phyloP scores from a whole-genome alignment of 2,329 filamentous ascomycete species.

The Colletotrichum sp. region DNA sequence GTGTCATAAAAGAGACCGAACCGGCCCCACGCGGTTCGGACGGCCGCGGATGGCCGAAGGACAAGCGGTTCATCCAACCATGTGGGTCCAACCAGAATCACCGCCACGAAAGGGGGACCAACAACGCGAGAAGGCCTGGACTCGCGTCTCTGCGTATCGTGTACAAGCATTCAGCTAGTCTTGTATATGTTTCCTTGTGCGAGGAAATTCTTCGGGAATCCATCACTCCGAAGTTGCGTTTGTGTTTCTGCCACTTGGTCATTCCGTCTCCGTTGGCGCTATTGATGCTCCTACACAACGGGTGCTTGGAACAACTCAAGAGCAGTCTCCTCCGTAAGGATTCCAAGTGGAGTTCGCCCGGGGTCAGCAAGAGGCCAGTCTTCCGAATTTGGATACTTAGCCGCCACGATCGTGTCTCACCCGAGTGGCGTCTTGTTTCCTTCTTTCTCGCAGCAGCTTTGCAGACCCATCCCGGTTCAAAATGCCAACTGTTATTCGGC shows the following conservation, averaged over 20 bases:
- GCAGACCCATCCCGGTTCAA: neutral
- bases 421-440: neutral
- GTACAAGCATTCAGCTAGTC: neutral
- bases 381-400: neutral
- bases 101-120: neutral
- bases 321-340: neutral
- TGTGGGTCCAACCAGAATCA: neutral
- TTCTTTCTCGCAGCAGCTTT: neutral
- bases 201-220: neutral
- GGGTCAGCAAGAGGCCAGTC: neutral
- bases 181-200: neutral
- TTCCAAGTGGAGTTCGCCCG: neutral
- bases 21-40: neutral
- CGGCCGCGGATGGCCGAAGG: slow-evolving; percentile 7
- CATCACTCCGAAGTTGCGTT: neutral
- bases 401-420: neutral
- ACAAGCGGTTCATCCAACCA: neutral
- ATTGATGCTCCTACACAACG: neutral
- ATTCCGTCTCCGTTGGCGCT: neutral
- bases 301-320: neutral
- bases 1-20: too few relatives aligned
- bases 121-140: neutral
- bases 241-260: neutral
- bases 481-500: neutral
- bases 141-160: neutral